phyloP scores from a whole-genome alignment of 495 filamentous ascomycete species.

The Elasticomyces elasticus region DNA sequence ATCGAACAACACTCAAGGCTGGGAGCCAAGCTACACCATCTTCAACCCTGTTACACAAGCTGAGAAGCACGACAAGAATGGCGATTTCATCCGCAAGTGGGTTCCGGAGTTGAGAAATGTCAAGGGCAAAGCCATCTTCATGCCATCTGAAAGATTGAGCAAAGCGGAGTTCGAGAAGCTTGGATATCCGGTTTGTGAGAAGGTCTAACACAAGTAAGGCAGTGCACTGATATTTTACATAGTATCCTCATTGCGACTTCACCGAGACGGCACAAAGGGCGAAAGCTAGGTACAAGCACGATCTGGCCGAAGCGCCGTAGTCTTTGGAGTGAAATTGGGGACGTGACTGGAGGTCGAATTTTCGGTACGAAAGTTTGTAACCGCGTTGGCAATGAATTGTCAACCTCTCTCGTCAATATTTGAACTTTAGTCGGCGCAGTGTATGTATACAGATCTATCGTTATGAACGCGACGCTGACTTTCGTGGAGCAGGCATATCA shows the following conservation, averaged over 20 bases:
- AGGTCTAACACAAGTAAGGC: too few species aligned
- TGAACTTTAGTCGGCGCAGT: too few species aligned
- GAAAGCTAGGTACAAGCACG: slow-evolving; percentile 35
- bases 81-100: slow-evolving; percentile 51
- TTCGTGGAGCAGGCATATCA: too few species aligned
- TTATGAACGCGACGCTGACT: too few species aligned
- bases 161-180: slow-evolving; percentile 39
- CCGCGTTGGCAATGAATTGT: too few species aligned
- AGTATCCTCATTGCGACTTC: slow-evolving; percentile 37
- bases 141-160: slow-evolving; percentile 29
- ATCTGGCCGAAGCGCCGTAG: slow-evolving; percentile 26
- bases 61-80: slow-evolving; percentile 44
- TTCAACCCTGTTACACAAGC: slow-evolving; percentile 39
- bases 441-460: too few species aligned
- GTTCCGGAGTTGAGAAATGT: slow-evolving; percentile 43
- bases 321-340: too few species aligned
- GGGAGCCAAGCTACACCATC: slow-evolving; percentile 39
- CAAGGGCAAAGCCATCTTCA: slow-evolving; percentile 36
- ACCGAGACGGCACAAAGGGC: slow-evolving; percentile 33
- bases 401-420: too few species aligned
- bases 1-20: slow-evolving; percentile 38
- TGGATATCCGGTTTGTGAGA: too few species aligned
- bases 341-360: too few species aligned
- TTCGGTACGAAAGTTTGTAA: too few species aligned
- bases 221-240: too few species aligned